phyloP scores from a whole-genome alignment of 139 green algal species.

The Zygnema circumcarinatum region DNA sequence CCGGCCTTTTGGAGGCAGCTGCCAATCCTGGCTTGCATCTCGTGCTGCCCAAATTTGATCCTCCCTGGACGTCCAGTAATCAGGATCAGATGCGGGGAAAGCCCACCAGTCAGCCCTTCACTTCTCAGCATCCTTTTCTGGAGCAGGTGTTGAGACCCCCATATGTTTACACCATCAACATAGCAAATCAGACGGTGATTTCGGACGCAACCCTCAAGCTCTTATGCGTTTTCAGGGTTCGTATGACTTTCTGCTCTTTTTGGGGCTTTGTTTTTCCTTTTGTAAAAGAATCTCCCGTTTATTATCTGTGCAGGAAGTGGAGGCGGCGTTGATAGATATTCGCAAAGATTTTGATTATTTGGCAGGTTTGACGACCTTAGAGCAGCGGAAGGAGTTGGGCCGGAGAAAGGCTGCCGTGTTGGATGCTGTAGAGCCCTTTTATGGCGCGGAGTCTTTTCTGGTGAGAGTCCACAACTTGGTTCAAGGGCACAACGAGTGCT shows the following conservation, averaged over 20 bases:
- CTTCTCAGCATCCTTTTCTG: background rate
- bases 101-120: background rate
- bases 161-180: background rate
- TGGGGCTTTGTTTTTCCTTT: background rate
- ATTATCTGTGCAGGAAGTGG: background rate
- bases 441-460: background rate
- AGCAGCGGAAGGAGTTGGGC: background rate
- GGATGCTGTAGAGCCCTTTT: background rate
- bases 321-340: background rate
- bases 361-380: background rate
- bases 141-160: background rate
- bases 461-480: background rate
- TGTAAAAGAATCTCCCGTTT: too few species aligned
- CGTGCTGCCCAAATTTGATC: background rate
- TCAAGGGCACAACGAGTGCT: background rate
- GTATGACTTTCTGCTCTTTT: too few species aligned
- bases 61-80: background rate
- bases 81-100: background rate
- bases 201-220: too few species aligned
- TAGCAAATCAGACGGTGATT: background rate
- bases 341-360: background rate
- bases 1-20: background rate
- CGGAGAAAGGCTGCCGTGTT: background rate
- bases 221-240: too few species aligned
- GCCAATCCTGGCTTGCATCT: background rate